These are phyloP conservation scores for Penicillium coprophilum DNA, from an alignment of 495 filamentous ascomycete species.

Conservation along the genomic window DNA sequence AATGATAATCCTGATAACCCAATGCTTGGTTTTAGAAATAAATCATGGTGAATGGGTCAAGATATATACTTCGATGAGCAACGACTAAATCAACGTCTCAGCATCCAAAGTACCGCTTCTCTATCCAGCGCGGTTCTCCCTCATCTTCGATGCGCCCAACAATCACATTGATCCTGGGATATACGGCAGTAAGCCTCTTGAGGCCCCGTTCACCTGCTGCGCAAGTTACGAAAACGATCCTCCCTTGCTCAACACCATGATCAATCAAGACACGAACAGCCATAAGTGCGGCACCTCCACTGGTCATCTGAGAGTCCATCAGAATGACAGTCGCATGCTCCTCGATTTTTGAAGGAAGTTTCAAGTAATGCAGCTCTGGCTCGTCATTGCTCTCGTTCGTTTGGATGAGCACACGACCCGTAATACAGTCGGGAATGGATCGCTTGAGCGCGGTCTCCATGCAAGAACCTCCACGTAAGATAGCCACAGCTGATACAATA, in stretches of 20 bases:
- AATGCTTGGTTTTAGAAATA: background rate
- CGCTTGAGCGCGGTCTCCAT: slow-evolving; percentile 86
- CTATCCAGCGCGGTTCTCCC: slow-evolving; percentile 77
- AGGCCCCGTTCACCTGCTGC: slow-evolving; percentile 78
- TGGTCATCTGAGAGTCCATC: slow-evolving; percentile 90
- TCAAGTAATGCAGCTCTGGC: slow-evolving; percentile 86
- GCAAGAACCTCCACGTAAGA: slow-evolving; percentile 81
- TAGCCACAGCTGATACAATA: slow-evolving; percentile 79
- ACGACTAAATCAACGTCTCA: slow-evolving; percentile 35
- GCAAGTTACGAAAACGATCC: slow-evolving; percentile 86
- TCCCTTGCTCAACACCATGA: slow-evolving; percentile 83
- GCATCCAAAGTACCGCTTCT: slow-evolving; percentile 77
- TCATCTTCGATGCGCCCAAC: slow-evolving; percentile 76
- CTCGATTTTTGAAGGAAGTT: slow-evolving; percentile 67
- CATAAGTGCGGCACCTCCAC: slow-evolving; percentile 92
- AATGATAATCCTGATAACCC: slow-evolving; percentile 1
- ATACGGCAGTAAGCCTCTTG: slow-evolving; percentile 80
- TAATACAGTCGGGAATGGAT: slow-evolving; percentile 87
- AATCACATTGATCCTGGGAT: slow-evolving; percentile 79
- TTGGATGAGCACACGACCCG: slow-evolving; percentile 86
- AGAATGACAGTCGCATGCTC: slow-evolving; percentile 77
- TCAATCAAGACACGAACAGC: slow-evolving; percentile 91
- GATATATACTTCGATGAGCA: background rate
- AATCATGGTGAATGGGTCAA: background rate
- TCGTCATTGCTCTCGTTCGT: slow-evolving; percentile 80